Conservation (phyloP, 768 basidiomycete genomes). For the Pisolithus orientalis region DNA sequence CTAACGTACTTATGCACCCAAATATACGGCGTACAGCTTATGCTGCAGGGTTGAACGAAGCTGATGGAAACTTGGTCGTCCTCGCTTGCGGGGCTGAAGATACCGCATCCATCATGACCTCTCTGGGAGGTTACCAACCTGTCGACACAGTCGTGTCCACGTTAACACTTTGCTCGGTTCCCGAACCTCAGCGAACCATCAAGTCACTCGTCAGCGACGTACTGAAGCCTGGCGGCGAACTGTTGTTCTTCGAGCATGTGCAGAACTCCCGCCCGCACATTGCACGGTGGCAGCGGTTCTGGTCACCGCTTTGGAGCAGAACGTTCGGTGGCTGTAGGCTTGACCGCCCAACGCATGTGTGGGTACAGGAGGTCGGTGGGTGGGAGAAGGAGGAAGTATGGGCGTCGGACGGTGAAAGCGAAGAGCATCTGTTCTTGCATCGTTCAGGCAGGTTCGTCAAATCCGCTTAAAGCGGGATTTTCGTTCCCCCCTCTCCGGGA, state of each 20-base stretch:
- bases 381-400: constrained; percentile 46
- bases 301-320: constrained; percentile 63
- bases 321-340: constrained; percentile 60
- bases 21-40: constrained; percentile 44
- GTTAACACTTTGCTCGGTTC: constrained; percentile 61
- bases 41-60: constrained; percentile 46
- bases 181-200: constrained; percentile 46
- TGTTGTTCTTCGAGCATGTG: constrained; percentile 72
- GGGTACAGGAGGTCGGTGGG: constrained; percentile 37
- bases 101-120: constrained; percentile 38
- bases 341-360: constrained; percentile 48
- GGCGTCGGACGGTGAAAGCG: constrained; percentile 45
- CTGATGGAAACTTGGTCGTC: constrained; percentile 47
- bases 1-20: constrained; percentile 59
- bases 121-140: constrained; percentile 27
- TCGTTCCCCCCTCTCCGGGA: no score
- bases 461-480: background rate
- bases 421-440: constrained; percentile 59
- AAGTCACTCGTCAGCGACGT: constrained; percentile 40
- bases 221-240: constrained; percentile 56
- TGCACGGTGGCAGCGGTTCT: constrained; percentile 67
- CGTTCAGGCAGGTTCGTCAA: constrained; percentile 53
- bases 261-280: constrained; percentile 45
- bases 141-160: constrained; percentile 63
- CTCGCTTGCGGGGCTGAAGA: constrained; percentile 64